These are phyloP conservation scores for Penicillium bialowiezense DNA, from an alignment of 495 filamentous ascomycete species.

Conservation along the genomic window DNA sequence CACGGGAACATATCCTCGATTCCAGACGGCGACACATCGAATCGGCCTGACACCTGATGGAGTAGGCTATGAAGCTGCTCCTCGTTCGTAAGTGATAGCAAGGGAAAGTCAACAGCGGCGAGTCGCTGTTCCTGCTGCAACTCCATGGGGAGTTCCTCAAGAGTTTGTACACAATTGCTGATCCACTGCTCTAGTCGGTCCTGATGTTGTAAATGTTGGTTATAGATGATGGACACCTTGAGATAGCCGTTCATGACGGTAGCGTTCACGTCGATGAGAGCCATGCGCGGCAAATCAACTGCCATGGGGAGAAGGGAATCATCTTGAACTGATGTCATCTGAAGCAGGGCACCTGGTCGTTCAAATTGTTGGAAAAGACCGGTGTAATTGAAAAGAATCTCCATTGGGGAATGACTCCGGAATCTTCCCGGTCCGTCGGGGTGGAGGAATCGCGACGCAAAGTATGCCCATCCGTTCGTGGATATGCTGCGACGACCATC, in stretches of 20 bases:
- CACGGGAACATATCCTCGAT: constrained; percentile 52
- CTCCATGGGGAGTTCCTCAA: too few relatives aligned
- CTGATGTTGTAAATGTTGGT: constrained; percentile 47
- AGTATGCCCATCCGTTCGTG: constrained; percentile 34
- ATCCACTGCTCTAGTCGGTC: constrained; percentile 52
- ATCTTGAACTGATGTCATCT: constrained; percentile 18
- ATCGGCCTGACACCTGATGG: constrained; percentile 8
- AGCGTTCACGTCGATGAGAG: constrained; percentile 54
- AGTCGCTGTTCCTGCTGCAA: too few relatives aligned
- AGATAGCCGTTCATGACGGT: constrained; percentile 50
- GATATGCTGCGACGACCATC: constrained; percentile 19
- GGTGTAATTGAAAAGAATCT: constrained; percentile 57
- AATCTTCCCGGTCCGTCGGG: constrained; percentile 13
- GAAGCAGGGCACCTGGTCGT: constrained; percentile 50
- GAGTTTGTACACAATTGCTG: constrained; percentile 44
- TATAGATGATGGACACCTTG: constrained; percentile 51
- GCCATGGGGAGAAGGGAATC: constrained; percentile 39
- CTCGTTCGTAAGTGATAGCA: constrained; percentile 38
- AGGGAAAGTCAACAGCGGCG: constrained; percentile 30
- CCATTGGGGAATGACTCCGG: constrained; percentile 35
- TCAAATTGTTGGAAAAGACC: constrained; percentile 54
- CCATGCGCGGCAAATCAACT: constrained; percentile 43
- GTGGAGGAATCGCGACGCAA: constrained; percentile 22
- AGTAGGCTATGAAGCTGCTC: neutral
- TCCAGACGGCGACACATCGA: constrained; percentile 23